These are phyloP conservation scores for Babesia ovata DNA, from an alignment of 169 alveolate species.

Conservation along the genomic window DNA sequence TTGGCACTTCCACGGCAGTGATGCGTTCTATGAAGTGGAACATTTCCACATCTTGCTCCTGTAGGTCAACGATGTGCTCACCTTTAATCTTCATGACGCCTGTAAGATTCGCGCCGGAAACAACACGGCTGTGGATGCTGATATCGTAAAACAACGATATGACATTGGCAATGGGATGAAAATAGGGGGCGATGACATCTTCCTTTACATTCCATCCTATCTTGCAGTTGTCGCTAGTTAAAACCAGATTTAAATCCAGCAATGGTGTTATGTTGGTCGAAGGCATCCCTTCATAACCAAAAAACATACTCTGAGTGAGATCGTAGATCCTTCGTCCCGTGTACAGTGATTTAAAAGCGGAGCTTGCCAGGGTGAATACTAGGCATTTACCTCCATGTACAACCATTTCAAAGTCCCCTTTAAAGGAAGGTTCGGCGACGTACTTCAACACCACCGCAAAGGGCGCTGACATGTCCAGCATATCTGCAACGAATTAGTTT, in stretches of 20 bases:
- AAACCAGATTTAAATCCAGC: constrained; percentile 37
- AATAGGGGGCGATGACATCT: constrained; percentile 7
- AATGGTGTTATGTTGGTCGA: constrained; percentile 27
- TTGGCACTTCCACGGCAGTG: constrained; percentile 27
- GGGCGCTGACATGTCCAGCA: constrained; percentile 20
- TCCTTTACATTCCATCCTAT: constrained; percentile 17
- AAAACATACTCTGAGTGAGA: constrained; percentile 14
- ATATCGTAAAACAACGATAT: constrained; percentile 58
- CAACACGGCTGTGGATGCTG: constrained; percentile 45
- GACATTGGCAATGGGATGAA: constrained; percentile 27
- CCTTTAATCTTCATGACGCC: constrained; percentile 20
- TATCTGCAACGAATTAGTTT: constrained; percentile 1
- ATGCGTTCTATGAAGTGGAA: constrained; percentile 48
- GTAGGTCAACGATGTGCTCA: constrained; percentile 13
- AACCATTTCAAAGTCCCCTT: constrained; percentile 25
- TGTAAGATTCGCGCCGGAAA: constrained; percentile 40
- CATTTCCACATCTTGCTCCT: constrained; percentile 17
- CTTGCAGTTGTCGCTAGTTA: constrained; percentile 29
- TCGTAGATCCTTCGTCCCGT: constrained; percentile 15
- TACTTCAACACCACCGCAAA: constrained; percentile 12
- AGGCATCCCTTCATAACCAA: constrained; percentile 29
- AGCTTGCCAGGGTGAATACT: constrained; percentile 6
- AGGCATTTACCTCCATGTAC: constrained; percentile 45
- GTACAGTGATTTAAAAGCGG: background rate
- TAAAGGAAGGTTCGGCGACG: constrained; percentile 1